These are phyloP conservation scores for Nakazawaea pomicola DNA, from an alignment of 805 yeast genomes.

Conservation along the genomic window DNA sequence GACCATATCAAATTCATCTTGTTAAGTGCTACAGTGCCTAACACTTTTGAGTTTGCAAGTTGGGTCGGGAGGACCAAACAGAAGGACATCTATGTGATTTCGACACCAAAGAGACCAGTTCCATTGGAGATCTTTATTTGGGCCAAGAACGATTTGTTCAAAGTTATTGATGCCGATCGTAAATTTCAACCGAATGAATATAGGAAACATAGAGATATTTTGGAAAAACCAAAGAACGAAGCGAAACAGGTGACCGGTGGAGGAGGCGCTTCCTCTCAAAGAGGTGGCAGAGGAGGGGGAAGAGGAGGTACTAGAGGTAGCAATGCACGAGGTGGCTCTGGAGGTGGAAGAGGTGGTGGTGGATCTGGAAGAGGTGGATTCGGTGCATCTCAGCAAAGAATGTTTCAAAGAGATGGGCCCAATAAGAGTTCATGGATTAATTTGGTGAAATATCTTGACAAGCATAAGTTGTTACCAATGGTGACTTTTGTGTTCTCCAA, in stretches of 20 bases:
- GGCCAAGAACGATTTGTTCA: conserved; percentile 71
- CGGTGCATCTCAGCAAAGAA: conserved; percentile 16
- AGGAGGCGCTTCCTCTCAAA: too few species aligned
- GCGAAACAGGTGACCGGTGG: conserved; percentile 34
- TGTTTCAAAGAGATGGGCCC: conserved; percentile 57
- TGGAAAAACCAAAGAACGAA: conserved; percentile 38
- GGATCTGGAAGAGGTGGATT: conserved; percentile 19
- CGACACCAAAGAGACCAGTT: conserved; percentile 95
- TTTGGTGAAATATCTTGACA: conserved; percentile 64
- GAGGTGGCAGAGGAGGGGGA: conserved; percentile 43
- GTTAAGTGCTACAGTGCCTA: conserved; percentile 97
- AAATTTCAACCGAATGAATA: conserved; percentile 64
- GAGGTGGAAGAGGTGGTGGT: conserved; percentile 25
- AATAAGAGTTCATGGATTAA: conserved; percentile 74
- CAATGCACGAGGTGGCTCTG: conserved; percentile 40
- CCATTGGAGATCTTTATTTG: conserved; percentile 85
- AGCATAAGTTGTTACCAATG: conserved; percentile 75
- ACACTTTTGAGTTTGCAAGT: conserved; percentile 93
- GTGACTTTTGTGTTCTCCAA: conserved; percentile 93
- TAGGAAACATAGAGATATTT: conserved; percentile 48
- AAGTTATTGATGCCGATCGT: conserved; percentile 70
- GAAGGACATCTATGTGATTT: conserved; percentile 92
- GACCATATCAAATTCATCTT: conserved; percentile 91
- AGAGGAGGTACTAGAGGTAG: conserved; percentile 26
- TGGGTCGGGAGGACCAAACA: conserved; percentile 98